Base-by-base conservation (phyloP, 345 rosid genomes). In the Salix dunnii region DNA sequence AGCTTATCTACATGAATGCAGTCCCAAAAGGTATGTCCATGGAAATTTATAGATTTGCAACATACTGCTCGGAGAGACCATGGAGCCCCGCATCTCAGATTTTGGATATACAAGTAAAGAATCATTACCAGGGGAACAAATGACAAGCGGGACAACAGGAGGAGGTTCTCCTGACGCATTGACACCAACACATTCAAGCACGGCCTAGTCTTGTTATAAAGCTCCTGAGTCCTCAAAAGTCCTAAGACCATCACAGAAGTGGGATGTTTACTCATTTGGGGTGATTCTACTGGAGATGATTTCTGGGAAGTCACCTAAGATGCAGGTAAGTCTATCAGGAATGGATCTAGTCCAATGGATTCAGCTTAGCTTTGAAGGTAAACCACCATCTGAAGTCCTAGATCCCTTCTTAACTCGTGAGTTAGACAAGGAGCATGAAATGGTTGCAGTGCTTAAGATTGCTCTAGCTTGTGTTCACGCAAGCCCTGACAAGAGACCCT, bases 181-280 rank as follows among this genome's bases (percentile, higher is more conserved):
- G 12, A 81, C 84, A 18, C 72, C 84, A 16, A 53, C 40, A 73
- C 78, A 69, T 65, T 64, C 78, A 28, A 69, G 78, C 8, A 33
- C 72, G 23, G 8, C 18, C 1, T 70, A 71, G 42, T 64, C 77
- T 46, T 70, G 60, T 46, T 77, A 82, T 60, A 76, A 77, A 66
- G 84, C 81, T 40, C 84, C 84, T 13, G 81, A 82, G 76, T 75
- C 71, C 16, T 38, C 76, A 4, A 74, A 67, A 74, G 20, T 48
- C 25, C 28, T 72, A 17, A 82, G 65, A 33, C 84, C 84, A 8
- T 77, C 81, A 27, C 84, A 82, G 73, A 82, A 82, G 33, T 81
- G 84, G 84, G 84, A 82, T 60, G 81, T 77, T 23, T 82, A 82
- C 77, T 77, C 84, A 38, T 82, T 62, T n/a, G 81, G 84, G 21